A percentile compares a stretch with the other conserved stretches of the same genome.
These are phyloP conservation scores for Trypanosoma congolense DNA, from an alignment of 208 protist species.

Conservation along the genomic window DNA sequence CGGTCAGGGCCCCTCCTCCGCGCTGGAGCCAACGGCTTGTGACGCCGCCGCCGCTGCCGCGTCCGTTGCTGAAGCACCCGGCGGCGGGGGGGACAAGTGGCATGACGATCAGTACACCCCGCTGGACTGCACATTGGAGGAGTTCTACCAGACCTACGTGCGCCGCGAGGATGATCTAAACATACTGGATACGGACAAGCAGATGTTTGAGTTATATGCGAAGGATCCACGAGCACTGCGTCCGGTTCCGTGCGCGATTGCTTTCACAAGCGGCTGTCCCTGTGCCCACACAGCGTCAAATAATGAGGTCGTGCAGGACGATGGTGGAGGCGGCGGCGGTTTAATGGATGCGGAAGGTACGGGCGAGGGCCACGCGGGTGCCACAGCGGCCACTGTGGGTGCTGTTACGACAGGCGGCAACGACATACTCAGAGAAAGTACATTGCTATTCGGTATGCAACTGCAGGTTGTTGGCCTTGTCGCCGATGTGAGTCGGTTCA, in stretches of 20 bases:
- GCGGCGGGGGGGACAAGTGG: slow-evolving; percentile 1
- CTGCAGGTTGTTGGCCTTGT: slow-evolving; percentile 16
- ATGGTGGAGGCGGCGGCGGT: slow-evolving; percentile 22
- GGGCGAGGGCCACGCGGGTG: neutral
- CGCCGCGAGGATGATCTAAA: slow-evolving; percentile 4
- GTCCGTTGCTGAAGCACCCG: too few relatives aligned
- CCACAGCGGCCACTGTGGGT: too few relatives aligned
- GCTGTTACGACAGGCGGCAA: neutral
- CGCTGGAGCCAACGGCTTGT: too few relatives aligned
- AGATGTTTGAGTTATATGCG: slow-evolving; percentile 8
- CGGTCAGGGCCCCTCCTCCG: too few relatives aligned
- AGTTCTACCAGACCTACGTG: slow-evolving; percentile 22
- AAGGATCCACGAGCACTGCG: slow-evolving; percentile 4
- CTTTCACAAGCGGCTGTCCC: slow-evolving; percentile 5
- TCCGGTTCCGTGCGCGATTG: slow-evolving; percentile 17
- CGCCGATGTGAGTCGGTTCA: slow-evolving; percentile 13
- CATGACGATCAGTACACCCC: slow-evolving; percentile 5
- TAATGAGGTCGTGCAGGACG: slow-evolving; percentile 34
- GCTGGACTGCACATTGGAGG: slow-evolving; percentile 7
- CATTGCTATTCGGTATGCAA: slow-evolving; percentile 6
- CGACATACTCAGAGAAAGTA: neutral
- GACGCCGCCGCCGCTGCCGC: too few relatives aligned
- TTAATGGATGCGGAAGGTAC: neutral
- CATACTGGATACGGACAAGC: slow-evolving; percentile 19
- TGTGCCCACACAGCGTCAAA: slow-evolving; percentile 19